These are phyloP conservation scores for Hypomyces rosellus DNA, from an alignment of 2,329 filamentous ascomycete species.

Conservation along the genomic window DNA sequence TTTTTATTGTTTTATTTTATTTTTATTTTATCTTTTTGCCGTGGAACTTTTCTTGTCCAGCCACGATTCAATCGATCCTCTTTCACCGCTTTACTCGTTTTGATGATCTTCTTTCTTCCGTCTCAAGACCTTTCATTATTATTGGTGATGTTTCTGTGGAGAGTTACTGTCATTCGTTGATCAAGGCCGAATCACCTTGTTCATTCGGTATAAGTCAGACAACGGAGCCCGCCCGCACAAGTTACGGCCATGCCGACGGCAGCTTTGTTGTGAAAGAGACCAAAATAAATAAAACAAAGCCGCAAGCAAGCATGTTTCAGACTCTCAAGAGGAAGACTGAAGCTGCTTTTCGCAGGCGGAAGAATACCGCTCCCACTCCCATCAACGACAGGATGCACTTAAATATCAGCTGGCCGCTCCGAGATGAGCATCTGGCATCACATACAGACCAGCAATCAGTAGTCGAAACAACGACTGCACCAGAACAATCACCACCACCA, in stretches of 20 bases:
- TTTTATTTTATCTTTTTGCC: no score
- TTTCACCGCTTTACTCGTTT: neutral
- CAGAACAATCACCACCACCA: neutral
- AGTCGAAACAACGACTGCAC: neutral
- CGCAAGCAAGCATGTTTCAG: constrained; percentile 18
- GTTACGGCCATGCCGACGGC: neutral
- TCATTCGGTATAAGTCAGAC: constrained; percentile 3
- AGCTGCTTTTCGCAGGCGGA: constrained; percentile 17
- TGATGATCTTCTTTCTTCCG: no score
- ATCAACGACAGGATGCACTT: constrained; percentile 10
- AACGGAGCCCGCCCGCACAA: neutral
- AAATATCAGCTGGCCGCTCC: constrained; percentile 12
- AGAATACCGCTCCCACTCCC: constrained; percentile 2
- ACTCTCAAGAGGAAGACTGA: constrained; percentile 19
- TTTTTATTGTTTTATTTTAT: no score
- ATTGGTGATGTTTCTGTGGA: no score
- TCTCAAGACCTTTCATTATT: no score
- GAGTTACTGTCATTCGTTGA: neutral
- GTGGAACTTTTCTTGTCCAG: no score
- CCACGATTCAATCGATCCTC: neutral
- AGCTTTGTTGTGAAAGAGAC: neutral
- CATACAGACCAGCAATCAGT: neutral
- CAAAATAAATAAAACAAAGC: no score
- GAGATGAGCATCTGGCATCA: constrained; percentile 1
- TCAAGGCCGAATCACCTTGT: neutral